Evolutionary conservation across 2,329 filamentous ascomycete genomes (phyloP).

Genomic region (Cladosporium sp.): DNA sequence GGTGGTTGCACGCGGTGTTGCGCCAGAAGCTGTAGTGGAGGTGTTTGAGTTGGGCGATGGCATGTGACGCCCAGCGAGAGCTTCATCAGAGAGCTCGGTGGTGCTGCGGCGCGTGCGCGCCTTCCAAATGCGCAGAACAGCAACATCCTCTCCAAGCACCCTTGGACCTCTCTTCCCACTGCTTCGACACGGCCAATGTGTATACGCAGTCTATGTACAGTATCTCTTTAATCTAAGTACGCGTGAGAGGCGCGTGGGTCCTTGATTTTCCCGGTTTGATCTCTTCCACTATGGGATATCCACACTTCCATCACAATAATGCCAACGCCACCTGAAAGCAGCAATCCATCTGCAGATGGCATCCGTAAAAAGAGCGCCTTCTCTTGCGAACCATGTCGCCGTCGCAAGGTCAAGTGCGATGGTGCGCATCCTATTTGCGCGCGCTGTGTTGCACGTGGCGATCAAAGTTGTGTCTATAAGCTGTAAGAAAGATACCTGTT

Average conservation of each 20-base stretch:
- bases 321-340: conserved; percentile 11
- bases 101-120: not conserved
- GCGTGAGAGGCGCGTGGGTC: not conserved
- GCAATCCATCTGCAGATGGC: not conserved
- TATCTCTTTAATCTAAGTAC: not conserved
- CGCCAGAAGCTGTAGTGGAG: not conserved
- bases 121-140: not conserved
- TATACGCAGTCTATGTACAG: not conserved
- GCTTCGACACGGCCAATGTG: not conserved
- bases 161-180: not conserved
- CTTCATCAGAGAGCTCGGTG: not conserved
- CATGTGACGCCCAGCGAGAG: conserved; percentile 3
- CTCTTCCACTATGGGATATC: not conserved
- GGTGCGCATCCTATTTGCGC: conserved; percentile 11
- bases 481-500: not conserved
- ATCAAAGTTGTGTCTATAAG: conserved; percentile 8
- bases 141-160: not conserved
- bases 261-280: not conserved
- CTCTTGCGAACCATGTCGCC: conserved; percentile 11
- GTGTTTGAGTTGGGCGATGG: not conserved
- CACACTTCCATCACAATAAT: not conserved
- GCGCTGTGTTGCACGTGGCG: conserved; percentile 7
- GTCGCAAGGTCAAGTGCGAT: conserved; percentile 15
- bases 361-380: conserved; percentile 18
- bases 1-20: not conserved